Percentiles rank a stretch among this genome's conserved stretches.
phyloP scores from a whole-genome alignment of 75 land plant genomes.

The Selaginella tamariscina region DNA sequence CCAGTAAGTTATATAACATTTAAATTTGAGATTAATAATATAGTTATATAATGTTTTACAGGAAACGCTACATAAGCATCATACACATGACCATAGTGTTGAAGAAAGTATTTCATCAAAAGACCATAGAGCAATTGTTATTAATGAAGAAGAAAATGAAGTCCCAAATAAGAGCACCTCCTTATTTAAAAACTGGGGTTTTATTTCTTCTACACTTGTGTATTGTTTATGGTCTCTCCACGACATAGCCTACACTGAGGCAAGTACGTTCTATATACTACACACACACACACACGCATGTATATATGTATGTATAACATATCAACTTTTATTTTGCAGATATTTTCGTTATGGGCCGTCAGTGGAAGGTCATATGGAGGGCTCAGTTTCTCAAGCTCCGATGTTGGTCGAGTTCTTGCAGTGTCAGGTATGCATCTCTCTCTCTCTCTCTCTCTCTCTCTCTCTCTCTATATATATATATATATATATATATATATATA shows the following conservation, averaged over 20 bases:
- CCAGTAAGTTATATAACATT: neutral
- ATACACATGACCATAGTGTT: neutral
- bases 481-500: neutral
- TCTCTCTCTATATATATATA: neutral
- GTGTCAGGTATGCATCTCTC: slow-evolving; percentile 46
- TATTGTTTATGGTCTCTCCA: slow-evolving; percentile 57
- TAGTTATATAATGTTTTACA: too few species aligned
- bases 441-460: too few species aligned
- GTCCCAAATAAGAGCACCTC: slow-evolving; percentile 15
- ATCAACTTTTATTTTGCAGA: slow-evolving; percentile 23
- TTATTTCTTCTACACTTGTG: slow-evolving; percentile 53
- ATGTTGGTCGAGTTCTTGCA: slow-evolving; percentile 62
- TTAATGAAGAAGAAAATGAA: neutral
- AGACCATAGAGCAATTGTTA: neutral
- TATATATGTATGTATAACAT: too few species aligned
- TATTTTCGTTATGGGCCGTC: slow-evolving; percentile 81
- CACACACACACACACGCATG: neutral
- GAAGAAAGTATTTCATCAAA: neutral
- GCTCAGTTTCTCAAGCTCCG: slow-evolving; percentile 39
- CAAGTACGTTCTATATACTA: slow-evolving; percentile 18
- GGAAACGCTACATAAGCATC: slow-evolving; percentile 61
- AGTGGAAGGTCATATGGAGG: slow-evolving; percentile 54
- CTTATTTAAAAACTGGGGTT: slow-evolving; percentile 51
- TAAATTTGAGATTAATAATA: too few species aligned
- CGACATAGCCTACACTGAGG: slow-evolving; percentile 76